Evolutionary conservation across 2,329 filamentous ascomycete genomes (phyloP).

Genomic region (Talaromyces sp.): DNA sequence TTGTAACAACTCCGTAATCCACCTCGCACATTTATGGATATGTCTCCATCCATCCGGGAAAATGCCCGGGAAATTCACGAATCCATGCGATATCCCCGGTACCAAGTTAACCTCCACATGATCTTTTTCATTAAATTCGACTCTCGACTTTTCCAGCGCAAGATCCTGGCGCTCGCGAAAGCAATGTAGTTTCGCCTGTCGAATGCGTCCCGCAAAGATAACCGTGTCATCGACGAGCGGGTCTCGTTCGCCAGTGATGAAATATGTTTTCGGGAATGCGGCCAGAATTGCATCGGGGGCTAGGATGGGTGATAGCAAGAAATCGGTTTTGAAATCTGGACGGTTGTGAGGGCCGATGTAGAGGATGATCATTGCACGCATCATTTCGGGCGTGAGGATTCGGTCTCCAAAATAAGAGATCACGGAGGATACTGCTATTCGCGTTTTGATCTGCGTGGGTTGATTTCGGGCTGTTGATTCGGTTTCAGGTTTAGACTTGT

Average conservation of each 20-base stretch:
- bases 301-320: slow-evolving; percentile 80
- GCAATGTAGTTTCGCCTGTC: slow-evolving; percentile 64
- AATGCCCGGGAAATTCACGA: slow-evolving; percentile 81
- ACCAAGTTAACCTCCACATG: slow-evolving; percentile 78
- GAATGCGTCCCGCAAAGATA: slow-evolving; percentile 85
- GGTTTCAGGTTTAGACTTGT: slow-evolving; percentile 25
- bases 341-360: slow-evolving; percentile 92
- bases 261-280: slow-evolving; percentile 89
- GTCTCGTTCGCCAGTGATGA: slow-evolving; percentile 90
- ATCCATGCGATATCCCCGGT: slow-evolving; percentile 87
- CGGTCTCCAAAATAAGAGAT: slow-evolving; percentile 98
- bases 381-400: slow-evolving; percentile 93
- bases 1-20: slow-evolving; percentile 73
- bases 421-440: slow-evolving; percentile 93
- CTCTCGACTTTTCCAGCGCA: slow-evolving; percentile 50
- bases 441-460: slow-evolving; percentile 60
- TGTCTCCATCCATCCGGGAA: slow-evolving; percentile 90
- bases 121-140: slow-evolving; percentile 65
- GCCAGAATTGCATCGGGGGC: slow-evolving; percentile 79
- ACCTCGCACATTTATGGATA: slow-evolving; percentile 69
- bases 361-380: slow-evolving; percentile 97
- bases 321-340: slow-evolving; percentile 88
- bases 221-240: slow-evolving; percentile 95
- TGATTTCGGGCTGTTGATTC: slow-evolving; percentile 34
- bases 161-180: slow-evolving; percentile 53